These are phyloP conservation scores for Aspergillus indologenus DNA, from an alignment of 495 filamentous ascomycete genomes.

Conservation along the genomic window DNA sequence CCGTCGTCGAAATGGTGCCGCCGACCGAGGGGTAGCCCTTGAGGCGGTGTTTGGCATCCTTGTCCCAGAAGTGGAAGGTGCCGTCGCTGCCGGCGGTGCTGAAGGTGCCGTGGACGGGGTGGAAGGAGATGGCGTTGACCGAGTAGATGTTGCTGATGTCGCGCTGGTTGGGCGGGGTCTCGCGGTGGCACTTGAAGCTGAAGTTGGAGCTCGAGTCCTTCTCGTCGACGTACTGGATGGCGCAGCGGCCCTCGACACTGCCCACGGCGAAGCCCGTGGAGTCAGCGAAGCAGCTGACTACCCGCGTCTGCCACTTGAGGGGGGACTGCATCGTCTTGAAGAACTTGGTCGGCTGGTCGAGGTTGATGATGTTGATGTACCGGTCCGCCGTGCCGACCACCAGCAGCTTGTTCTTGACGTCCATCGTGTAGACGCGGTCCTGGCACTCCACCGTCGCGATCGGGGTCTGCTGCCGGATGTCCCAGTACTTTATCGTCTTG, in stretches of 20 bases:
- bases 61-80: conserved; percentile 89
- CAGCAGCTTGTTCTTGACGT: conserved; percentile 72
- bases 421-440: conserved; percentile 85
- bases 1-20: conserved; percentile 73
- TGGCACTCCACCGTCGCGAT: conserved; percentile 64
- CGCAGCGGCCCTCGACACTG: conserved; percentile 85
- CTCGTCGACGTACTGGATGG: conserved; percentile 84
- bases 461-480: conserved; percentile 64
- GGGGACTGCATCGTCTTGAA: conserved; percentile 82
- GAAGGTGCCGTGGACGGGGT: conserved; percentile 84
- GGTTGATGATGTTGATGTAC: conserved; percentile 81
- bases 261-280: conserved; percentile 82
- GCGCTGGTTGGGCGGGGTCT: conserved; percentile 59
- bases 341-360: conserved; percentile 72
- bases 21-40: conserved; percentile 86
- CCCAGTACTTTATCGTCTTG: conserved; percentile 95
- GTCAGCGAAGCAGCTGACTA: conserved; percentile 81
- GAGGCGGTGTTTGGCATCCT: conserved; percentile 79
- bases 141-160: conserved; percentile 78
- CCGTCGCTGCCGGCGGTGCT: conserved; percentile 86
- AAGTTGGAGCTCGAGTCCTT: conserved; percentile 82
- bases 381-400: conserved; percentile 84
- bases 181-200: conserved; percentile 91
- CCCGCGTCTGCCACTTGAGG: conserved; percentile 83
- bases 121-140: conserved; percentile 87